phyloP scores from a whole-genome alignment of 2,329 filamentous ascomycete species.

The Pseudocercospora crystallina region DNA sequence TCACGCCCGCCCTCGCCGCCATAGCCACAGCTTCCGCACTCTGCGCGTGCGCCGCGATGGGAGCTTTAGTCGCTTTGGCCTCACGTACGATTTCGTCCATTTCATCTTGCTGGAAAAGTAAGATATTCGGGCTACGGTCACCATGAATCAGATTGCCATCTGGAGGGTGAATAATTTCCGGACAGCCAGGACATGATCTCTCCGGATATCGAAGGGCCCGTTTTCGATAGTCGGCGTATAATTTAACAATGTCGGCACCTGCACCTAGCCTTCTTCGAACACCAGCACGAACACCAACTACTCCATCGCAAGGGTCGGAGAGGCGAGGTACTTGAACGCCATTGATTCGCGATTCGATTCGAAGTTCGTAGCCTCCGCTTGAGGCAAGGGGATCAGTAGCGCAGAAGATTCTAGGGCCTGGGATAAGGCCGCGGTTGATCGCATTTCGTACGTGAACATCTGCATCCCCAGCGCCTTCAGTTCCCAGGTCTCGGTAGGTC shows the following conservation, averaged over 20 bases:
- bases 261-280: constrained; percentile 34
- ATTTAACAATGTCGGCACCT: constrained; percentile 36
- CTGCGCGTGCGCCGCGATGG: constrained; percentile 34
- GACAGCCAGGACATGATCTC: constrained; percentile 29
- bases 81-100: constrained; percentile 35
- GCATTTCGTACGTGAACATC: constrained; percentile 55
- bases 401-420: constrained; percentile 58
- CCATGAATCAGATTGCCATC: constrained; percentile 14
- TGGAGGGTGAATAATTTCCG: constrained; percentile 26
- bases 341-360: constrained; percentile 44
- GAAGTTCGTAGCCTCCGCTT: constrained; percentile 51
- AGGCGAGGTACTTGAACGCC: constrained; percentile 24
- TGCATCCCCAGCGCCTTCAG: constrained; percentile 52
- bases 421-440: constrained; percentile 55
- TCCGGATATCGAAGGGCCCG: constrained; percentile 30
- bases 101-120: constrained; percentile 29
- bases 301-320: constrained; percentile 45
- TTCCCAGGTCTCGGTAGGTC: constrained; percentile 58
- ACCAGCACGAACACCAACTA: constrained; percentile 41
- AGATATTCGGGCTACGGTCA: constrained; percentile 28
- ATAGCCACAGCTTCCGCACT: constrained; percentile 32
- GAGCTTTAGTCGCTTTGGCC: constrained; percentile 27
- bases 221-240: constrained; percentile 36
- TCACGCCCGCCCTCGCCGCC: constrained; percentile 34
- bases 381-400: constrained; percentile 54